These are phyloP conservation scores for Osmanthus fragrans DNA, from an alignment of 257 asterid genomes.

Conservation along the genomic window DNA sequence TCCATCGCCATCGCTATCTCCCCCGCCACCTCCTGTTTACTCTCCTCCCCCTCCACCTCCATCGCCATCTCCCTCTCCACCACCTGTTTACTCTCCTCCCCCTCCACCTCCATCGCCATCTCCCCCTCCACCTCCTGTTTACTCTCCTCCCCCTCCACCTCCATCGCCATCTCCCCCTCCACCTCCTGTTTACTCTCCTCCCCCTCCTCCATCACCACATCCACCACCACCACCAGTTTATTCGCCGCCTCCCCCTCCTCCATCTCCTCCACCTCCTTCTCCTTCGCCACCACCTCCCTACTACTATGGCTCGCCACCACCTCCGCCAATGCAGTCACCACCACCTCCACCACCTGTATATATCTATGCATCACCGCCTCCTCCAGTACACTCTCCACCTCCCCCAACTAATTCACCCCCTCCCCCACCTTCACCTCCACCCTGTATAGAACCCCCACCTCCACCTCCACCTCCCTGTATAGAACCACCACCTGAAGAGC, in stretches of 20 bases:
- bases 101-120: conserved; percentile 28
- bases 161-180: conserved; percentile 51
- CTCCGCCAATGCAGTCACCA: conserved; percentile 10
- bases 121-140: conserved; percentile 17
- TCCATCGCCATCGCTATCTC: conserved; percentile 9
- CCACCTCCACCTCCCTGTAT: conserved; percentile 36
- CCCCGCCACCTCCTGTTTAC: conserved; percentile 13
- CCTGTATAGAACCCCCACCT: conserved; percentile 51
- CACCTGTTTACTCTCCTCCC: conserved; percentile 20
- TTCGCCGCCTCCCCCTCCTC: conserved; percentile 36
- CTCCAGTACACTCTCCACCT: conserved; percentile 45
- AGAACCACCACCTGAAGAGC: conserved; percentile 47
- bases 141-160: conserved; percentile 30
- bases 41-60: neutral
- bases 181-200: conserved; percentile 34
- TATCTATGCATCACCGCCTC: conserved; percentile 42
- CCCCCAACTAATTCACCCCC: conserved; percentile 52
- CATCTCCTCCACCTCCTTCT: conserved; percentile 18
- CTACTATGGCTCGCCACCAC: conserved; percentile 32
- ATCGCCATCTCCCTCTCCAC: conserved; percentile 10
- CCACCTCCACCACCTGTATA: conserved; percentile 47
- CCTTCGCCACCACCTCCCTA: conserved; percentile 10
- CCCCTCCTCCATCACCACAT: conserved; percentile 26
- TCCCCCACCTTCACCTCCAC: conserved; percentile 56
- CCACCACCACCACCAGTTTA: conserved; percentile 17